Percentiles rank a stretch among this genome's conserved stretches.
These are phyloP conservation scores for Linnemannia hyalina DNA, from an alignment of 192 early-diverging fungal species.

Conservation along the genomic window DNA sequence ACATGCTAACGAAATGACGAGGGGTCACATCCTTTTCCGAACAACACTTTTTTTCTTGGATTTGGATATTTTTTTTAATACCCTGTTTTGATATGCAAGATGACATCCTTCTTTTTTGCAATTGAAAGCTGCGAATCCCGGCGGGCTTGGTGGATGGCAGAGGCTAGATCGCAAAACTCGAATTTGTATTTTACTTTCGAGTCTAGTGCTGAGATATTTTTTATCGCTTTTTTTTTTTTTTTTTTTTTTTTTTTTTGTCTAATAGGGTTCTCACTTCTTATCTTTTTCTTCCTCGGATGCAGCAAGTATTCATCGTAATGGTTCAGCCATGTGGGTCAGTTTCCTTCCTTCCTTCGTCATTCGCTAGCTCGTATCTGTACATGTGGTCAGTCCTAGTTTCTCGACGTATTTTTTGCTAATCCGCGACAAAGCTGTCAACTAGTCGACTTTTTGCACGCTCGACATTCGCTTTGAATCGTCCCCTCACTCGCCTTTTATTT, in stretches of 20 bases:
- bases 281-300: no score
- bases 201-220: not conserved
- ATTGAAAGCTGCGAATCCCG: not conserved
- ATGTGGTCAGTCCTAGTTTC: no score
- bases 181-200: not conserved
- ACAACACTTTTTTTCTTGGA: not conserved
- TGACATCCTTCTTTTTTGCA: not conserved
- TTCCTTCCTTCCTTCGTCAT: no score
- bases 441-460: no score
- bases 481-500: not conserved
- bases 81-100: not conserved
- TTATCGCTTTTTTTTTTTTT: not conserved
- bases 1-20: not conserved
- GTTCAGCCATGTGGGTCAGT: no score
- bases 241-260: no score
- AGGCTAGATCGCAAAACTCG: slow-evolving; percentile 5
- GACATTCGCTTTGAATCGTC: no score
- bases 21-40: not conserved
- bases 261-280: no score
- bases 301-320: no score
- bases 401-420: no score
- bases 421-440: no score
- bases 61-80: not conserved
- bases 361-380: no score
- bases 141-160: not conserved